Evolutionary conservation across 805 yeast genomes (phyloP).

Genomic region (Metschnikowia arizonensis): DNA sequence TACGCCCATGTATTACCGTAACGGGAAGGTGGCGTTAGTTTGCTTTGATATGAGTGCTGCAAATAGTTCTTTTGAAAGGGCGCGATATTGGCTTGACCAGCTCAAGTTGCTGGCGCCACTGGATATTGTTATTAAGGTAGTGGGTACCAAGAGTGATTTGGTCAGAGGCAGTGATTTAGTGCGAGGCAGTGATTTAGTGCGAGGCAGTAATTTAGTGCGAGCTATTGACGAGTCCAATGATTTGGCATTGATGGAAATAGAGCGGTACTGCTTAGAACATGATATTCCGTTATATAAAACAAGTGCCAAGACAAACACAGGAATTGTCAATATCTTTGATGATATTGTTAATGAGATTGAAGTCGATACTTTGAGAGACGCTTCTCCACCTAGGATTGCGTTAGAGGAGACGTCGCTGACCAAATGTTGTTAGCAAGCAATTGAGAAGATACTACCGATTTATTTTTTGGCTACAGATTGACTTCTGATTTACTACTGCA

Average conservation of each 20-base stretch:
- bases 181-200: too few relatives aligned
- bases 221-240: neutral
- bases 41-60: conserved; percentile 74
- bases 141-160: conserved; percentile 84
- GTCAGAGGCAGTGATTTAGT: too few relatives aligned
- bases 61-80: conserved; percentile 53
- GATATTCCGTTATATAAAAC: conserved; percentile 35
- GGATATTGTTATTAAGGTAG: conserved; percentile 42
- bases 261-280: conserved; percentile 19
- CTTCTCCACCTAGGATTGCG: neutral
- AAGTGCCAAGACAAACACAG: conserved; percentile 70
- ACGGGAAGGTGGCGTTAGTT: conserved; percentile 60
- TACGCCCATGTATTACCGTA: conserved; percentile 45
- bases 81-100: conserved; percentile 89
- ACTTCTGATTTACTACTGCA: too few relatives aligned
- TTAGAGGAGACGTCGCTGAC: neutral
- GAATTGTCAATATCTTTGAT: conserved; percentile 42
- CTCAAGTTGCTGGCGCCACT: conserved; percentile 31
- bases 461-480: too few relatives aligned
- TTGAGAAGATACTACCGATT: too few relatives aligned
- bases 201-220: too few relatives aligned
- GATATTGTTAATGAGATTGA: conserved; percentile 28
- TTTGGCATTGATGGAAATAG: conserved; percentile 8
- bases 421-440: neutral
- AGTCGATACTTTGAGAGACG: conserved; percentile 27